Conservation (phyloP, 192 early-diverging fungal genomes). For the Coemansia sp. region DNA sequence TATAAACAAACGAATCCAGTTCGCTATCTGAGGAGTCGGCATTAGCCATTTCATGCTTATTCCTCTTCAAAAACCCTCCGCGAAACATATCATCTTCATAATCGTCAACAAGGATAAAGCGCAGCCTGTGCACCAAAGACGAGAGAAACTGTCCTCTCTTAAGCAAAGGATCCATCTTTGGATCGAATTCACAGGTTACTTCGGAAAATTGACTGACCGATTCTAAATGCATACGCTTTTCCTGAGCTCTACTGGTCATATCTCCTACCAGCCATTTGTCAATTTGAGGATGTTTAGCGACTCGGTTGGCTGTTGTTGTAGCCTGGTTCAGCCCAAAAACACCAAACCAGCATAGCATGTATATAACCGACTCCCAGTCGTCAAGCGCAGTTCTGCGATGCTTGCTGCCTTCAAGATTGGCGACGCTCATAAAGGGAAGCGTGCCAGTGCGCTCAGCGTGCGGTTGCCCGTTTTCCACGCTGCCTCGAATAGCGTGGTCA, state of each 20-base stretch:
- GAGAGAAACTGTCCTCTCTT: too few species aligned
- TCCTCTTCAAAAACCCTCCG: background rate
- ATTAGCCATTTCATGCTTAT: background rate
- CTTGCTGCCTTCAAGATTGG: background rate
- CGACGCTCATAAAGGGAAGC: constrained; percentile 20
- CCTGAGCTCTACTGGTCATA: background rate
- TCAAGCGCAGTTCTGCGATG: constrained; percentile 10
- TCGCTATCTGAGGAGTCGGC: background rate
- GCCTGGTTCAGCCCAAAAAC: constrained; percentile 11
- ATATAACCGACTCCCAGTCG: constrained; percentile 19
- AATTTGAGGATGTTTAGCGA: background rate
- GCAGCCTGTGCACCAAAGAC: too few species aligned
- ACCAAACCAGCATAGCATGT: constrained; percentile 15
- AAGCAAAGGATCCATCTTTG: background rate
- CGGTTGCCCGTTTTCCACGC: background rate
- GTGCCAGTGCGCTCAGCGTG: constrained; percentile 17
- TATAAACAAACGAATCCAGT: background rate
- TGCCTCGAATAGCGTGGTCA: constrained; percentile 10
- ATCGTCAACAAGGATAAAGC: background rate
- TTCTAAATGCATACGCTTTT: background rate
- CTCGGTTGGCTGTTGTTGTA: background rate
- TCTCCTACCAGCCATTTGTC: background rate
- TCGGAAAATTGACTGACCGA: background rate
- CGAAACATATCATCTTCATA: background rate
- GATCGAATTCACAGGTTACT: background rate